These are phyloP conservation scores for Nicotiana tabacum DNA, from an alignment of 257 asterid genomes.

Conservation along the genomic window DNA sequence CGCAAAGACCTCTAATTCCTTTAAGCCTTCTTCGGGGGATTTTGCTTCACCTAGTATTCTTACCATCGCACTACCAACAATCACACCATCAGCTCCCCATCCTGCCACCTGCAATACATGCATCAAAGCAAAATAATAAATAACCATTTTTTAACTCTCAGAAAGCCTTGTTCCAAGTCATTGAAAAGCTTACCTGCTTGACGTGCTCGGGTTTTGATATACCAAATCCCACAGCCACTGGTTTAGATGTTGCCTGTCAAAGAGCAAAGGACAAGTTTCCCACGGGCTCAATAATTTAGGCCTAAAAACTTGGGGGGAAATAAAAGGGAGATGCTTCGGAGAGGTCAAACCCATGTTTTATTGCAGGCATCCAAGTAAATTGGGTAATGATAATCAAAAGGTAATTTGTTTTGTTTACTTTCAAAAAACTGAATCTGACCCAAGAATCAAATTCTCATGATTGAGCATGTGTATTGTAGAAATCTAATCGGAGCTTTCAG, in stretches of 20 bases:
- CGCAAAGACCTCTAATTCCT: conserved; percentile 60
- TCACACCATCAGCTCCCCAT: conserved; percentile 97
- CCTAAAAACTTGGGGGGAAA: neutral
- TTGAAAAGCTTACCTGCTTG: conserved; percentile 43
- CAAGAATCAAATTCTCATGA: too few relatives aligned
- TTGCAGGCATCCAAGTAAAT: neutral
- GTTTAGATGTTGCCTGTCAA: conserved; percentile 64
- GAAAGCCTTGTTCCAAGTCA: neutral
- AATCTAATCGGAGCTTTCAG: too few relatives aligned
- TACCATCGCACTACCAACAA: conserved; percentile 89
- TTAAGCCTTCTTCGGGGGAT: conserved; percentile 76
- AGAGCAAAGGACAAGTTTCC: neutral
- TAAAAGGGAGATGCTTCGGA: neutral
- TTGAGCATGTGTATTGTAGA: too few relatives aligned
- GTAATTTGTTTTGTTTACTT: neutral
- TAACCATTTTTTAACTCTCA: too few relatives aligned
- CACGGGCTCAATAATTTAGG: neutral
- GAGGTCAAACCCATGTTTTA: neutral
- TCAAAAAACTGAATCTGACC: neutral
- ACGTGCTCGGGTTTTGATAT: conserved; percentile 86
- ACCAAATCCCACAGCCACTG: conserved; percentile 92
- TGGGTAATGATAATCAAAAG: neutral
- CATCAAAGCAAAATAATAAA: neutral
- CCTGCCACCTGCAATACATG: conserved; percentile 48
- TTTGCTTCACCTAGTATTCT: conserved; percentile 70